Conservation (phyloP, 2,329 filamentous ascomycete genomes). For the Pestalotiopsis sp. region DNA sequence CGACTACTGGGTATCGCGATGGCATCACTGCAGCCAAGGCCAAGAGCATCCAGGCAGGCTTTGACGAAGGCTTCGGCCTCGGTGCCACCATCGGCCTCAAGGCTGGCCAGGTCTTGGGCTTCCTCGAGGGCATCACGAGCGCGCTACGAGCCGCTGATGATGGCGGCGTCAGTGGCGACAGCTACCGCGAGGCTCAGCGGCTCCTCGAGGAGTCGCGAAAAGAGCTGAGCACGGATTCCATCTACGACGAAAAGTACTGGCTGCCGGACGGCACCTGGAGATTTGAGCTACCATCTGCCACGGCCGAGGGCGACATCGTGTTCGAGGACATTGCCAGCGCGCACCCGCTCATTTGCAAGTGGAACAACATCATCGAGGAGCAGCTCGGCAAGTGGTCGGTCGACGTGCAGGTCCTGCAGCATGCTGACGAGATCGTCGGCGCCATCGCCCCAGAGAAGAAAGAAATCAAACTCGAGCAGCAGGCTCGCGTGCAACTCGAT, state of each 20-base stretch:
- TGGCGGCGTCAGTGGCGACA: constrained; percentile 6
- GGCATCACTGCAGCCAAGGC: constrained; percentile 78
- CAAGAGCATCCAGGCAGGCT: constrained; percentile 77
- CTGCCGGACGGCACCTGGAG: constrained; percentile 70
- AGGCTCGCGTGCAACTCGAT: constrained; percentile 13
- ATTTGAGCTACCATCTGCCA: constrained; percentile 52
- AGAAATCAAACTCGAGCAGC: constrained; percentile 15
- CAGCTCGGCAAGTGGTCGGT: constrained; percentile 39
- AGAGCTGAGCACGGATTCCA: constrained; percentile 59
- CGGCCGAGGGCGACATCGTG: constrained; percentile 20
- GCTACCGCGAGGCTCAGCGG: constrained; percentile 22
- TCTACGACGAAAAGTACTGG: constrained; percentile 70
- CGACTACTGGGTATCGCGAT: constrained; percentile 87
- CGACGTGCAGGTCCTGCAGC: constrained; percentile 13
- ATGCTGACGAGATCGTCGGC: neutral
- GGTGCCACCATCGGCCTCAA: constrained; percentile 78
- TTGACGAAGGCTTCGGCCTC: constrained; percentile 86
- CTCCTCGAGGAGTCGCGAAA: constrained; percentile 50
- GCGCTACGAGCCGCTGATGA: constrained; percentile 40
- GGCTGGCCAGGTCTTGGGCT: constrained; percentile 73
- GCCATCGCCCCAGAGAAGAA: constrained; percentile 2
- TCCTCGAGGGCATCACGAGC: constrained; percentile 69
- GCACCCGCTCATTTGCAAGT: constrained; percentile 67
- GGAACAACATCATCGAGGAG: constrained; percentile 47
- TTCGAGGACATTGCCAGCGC: constrained; percentile 64